Conservation (phyloP, 1,284 basidiomycete species). For the Irpex rosettiformis region DNA sequence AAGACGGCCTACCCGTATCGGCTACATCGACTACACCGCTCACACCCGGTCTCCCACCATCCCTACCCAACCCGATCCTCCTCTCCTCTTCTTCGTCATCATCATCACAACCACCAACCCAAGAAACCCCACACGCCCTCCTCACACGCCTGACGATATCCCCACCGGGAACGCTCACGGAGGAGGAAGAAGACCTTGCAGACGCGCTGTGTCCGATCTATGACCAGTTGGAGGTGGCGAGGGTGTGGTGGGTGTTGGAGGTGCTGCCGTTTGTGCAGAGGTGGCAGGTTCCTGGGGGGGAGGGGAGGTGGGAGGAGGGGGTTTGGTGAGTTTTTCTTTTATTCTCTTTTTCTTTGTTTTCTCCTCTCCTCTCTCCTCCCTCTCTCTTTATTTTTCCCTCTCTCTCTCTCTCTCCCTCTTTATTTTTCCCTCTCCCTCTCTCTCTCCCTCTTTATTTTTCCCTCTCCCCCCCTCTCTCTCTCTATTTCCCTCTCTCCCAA, state of each 20-base stretch:
- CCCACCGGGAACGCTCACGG: slow-evolving; percentile 30
- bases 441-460: not conserved
- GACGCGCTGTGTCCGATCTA: slow-evolving; percentile 40
- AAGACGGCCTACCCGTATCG: no score
- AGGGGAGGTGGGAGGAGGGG: slow-evolving; percentile 19
- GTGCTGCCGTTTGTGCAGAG: slow-evolving; percentile 25
- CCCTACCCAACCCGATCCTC: not conserved
- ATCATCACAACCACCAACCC: not conserved
- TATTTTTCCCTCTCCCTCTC: no score
- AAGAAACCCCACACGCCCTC: slow-evolving; percentile 10
- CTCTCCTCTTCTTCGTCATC: not conserved
- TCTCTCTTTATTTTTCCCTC: no score
- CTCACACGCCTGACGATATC: not conserved
- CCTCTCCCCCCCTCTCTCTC: not conserved
- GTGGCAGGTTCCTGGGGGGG: slow-evolving; percentile 28
- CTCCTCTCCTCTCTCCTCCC: not conserved
- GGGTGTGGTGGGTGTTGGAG: slow-evolving; percentile 49
- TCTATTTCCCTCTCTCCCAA: not conserved
- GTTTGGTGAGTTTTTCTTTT: not conserved
- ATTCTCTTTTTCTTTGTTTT: not conserved
- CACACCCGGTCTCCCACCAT: not conserved
- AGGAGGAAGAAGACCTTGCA: slow-evolving; percentile 47
- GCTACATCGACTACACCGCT: not conserved
- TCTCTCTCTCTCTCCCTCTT: no score
- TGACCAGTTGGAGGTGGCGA: slow-evolving; percentile 40